Evolutionary conservation across 2,329 filamentous ascomycete genomes (phyloP), one percentile per base, ranked within the genome.

Genomic region (Fusarium liriodendri): DNA sequence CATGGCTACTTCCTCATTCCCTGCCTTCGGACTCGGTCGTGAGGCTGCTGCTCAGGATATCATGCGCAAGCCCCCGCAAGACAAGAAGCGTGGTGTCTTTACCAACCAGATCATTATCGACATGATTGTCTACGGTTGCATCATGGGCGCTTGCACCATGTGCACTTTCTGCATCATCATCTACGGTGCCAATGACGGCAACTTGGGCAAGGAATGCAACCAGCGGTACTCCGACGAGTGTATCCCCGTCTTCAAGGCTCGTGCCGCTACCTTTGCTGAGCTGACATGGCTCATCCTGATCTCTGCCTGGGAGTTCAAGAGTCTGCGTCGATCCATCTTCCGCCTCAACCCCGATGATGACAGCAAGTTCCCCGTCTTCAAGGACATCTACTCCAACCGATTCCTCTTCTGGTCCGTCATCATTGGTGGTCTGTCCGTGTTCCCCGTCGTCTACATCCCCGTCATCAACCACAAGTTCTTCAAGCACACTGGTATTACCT

Each of bases 1-100:
- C 83, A 96, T 97, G 93, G 89, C 97, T 64, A 98, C 95, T 0
- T 96, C 94, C 45, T 94, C 92, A 2, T 91, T 97, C 81, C 95
- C 95, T 2, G 95, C 95, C 67, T 97, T 98, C 85, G 95, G 95
- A 50, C 89, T 98, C 1, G 94, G 95, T 22, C 92, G 95, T 75
- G 95, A 97, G 82, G 85, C 88, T 52, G 94, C 94, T 0, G 90
- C 92, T 0, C 88, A 89, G 2, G 93, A 96, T 79, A 92, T 97
- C 70, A 94, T 97, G 89, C 85, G 88, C 72, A 92, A 94, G 62
- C 94, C 94, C 9, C 95, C 95, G 0, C 94, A 96, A 73, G 88
- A 92, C 82, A 87, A 87, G 81, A 84, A 81, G 74, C 85, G 87
- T 32, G 93, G 93, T 72, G 91, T 96, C 58, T 97, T 97, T 82